Conservation (phyloP, 176 grass and related monocot genomes). For the Hyparrhenia diplandra region DNA sequence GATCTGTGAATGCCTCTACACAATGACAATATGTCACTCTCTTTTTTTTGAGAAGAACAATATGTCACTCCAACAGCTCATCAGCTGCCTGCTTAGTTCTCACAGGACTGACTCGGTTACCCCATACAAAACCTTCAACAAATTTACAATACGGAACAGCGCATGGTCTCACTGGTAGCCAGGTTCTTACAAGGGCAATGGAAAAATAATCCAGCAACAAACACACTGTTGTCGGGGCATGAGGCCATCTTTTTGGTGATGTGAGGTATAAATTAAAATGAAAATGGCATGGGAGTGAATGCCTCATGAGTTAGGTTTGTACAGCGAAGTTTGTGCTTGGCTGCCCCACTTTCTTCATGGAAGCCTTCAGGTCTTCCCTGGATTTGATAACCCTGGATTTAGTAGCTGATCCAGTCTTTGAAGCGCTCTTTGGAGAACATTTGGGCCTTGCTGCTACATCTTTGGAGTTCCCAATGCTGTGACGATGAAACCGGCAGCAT, state of each 20-base stretch:
- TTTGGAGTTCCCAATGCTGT: conserved; percentile 55
- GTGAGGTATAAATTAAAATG: conserved; percentile 47
- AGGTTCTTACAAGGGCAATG: conserved; percentile 41
- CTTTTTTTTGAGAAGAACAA: too few species aligned
- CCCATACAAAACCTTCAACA: conserved; percentile 32
- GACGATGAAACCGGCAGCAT: conserved; percentile 48
- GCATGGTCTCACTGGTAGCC: conserved; percentile 7
- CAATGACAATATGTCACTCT: conserved; percentile 33
- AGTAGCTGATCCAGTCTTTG: conserved; percentile 20
- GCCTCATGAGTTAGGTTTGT: conserved; percentile 48
- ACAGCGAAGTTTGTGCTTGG: conserved; percentile 42
- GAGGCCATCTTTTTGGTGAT: conserved; percentile 25
- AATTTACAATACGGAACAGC: conserved; percentile 35
- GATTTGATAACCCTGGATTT: too few species aligned
- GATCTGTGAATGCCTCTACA: conserved; percentile 7
- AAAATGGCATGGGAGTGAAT: conserved; percentile 24
- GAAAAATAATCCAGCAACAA: conserved; percentile 42
- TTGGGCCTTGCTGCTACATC: conserved; percentile 41
- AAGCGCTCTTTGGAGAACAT: conserved; percentile 45
- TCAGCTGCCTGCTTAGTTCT: conserved; percentile 21
- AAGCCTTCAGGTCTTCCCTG: too few species aligned
- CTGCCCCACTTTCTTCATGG: not conserved
- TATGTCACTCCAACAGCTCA: conserved; percentile 28
- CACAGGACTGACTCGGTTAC: conserved; percentile 25
- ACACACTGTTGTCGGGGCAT: conserved; percentile 25